Base-by-base conservation (phyloP, 2,329 filamentous ascomycete species). In the Colletotrichum nymphaeae region DNA sequence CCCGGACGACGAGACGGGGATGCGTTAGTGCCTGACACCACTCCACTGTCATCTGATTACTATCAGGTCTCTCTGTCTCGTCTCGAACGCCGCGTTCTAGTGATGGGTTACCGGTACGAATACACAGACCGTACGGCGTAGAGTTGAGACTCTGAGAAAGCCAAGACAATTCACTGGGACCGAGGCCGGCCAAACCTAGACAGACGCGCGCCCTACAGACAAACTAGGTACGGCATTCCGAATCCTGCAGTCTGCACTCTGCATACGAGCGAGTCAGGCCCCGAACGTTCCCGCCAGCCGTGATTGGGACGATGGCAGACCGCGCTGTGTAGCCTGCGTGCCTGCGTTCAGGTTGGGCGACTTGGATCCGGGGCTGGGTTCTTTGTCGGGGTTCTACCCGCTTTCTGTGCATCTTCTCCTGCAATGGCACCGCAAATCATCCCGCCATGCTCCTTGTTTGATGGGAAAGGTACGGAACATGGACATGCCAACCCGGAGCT, bases 341-440 rank as follows among this genome's bases (percentile, higher is more conserved):
- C 37, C 14, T 42, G 37, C 37, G 14, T 42, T 42, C 37, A 42
- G 14, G 37, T 42, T 16, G 37, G 37, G 37, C 14, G 37, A 19
- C 37, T 53, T 58, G 59, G 42, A n/a, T 16, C 60, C n/a, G 46
- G 37, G 60, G 67, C 58, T 65, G 62, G 62, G 60, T 53, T 58
- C 37, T 42, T 42, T 35, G 65, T 55, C 69, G 69, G 69, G 66
- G 28, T 73, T 73, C 70, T 63, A 69, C 59, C 66, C 70, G 70
- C 58, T 69, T 69, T 65, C 70, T 60, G 59, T 63, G 70, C 64
- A 67, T 63, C 63, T 37, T 65, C 49, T 56, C 46, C 69, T 60
- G 64, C 58, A 7, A 69, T 72, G 58, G 24, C 52, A 63, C 65
- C 52, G 69, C 69, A 59, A 63, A 69, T 72, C 65, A 28, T 63